These are phyloP conservation scores for Parathielavia hyrcaniae DNA, from an alignment of 495 filamentous ascomycete genomes.

Conservation along the genomic window DNA sequence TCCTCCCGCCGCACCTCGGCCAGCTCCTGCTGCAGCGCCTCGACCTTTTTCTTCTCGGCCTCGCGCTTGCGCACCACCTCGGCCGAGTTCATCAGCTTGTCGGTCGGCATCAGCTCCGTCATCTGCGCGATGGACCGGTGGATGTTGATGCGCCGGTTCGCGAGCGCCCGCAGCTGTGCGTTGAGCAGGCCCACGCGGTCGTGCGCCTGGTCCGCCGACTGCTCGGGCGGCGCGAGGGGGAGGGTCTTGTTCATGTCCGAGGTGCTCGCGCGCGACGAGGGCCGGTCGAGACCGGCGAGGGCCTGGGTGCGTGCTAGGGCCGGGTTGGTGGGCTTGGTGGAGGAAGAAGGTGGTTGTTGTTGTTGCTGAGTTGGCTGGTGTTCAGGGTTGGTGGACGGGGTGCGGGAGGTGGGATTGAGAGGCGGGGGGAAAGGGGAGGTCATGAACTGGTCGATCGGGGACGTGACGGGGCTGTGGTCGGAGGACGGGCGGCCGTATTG, in stretches of 20 bases:
- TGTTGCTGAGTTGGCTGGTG: not conserved
- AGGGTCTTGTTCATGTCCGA: slow-evolving; percentile 50
- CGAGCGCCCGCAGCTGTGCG: slow-evolving; percentile 58
- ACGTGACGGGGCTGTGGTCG: slow-evolving; percentile 26
- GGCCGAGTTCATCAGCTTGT: slow-evolving; percentile 41
- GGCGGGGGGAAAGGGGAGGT: slow-evolving; percentile 22
- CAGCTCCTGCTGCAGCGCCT: slow-evolving; percentile 63
- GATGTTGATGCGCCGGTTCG: slow-evolving; percentile 61
- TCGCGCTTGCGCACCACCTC: slow-evolving; percentile 49
- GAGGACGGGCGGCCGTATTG: slow-evolving; percentile 20
- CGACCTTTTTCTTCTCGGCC: slow-evolving; percentile 65
- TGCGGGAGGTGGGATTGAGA: slow-evolving; percentile 3
- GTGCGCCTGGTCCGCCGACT: slow-evolving; percentile 38
- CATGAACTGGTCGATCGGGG: slow-evolving; percentile 26
- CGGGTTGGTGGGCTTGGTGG: slow-evolving; percentile 1
- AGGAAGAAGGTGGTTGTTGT: not conserved
- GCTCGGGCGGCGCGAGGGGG: slow-evolving; percentile 53
- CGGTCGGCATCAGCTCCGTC: slow-evolving; percentile 56
- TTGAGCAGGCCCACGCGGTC: slow-evolving; percentile 63
- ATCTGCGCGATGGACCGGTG: slow-evolving; percentile 65
- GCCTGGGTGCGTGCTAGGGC: slow-evolving; percentile 18
- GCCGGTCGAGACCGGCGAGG: slow-evolving; percentile 20
- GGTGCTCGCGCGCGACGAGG: slow-evolving; percentile 21
- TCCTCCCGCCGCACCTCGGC: slow-evolving; percentile 73
- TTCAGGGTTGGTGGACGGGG: not conserved